phyloP scores from a whole-genome alignment of 495 filamentous ascomycete genomes.

The Penicillium pancosmium region DNA sequence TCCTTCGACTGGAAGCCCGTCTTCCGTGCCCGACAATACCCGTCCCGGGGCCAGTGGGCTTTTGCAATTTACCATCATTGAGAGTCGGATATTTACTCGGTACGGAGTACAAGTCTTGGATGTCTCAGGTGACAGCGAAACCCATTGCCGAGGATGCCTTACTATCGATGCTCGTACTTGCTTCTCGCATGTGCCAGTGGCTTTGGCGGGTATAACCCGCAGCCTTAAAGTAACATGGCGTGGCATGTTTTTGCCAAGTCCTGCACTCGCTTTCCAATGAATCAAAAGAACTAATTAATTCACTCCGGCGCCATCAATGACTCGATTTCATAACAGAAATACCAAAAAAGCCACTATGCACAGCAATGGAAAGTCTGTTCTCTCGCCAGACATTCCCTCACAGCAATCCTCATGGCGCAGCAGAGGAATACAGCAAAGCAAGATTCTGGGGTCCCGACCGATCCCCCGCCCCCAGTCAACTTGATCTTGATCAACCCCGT shows the following conservation, averaged over 20 bases:
- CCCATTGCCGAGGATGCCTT: background rate
- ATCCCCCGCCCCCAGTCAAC: background rate
- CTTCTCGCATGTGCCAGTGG: background rate
- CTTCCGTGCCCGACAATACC: no score
- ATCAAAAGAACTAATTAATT: background rate
- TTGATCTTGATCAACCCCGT: background rate
- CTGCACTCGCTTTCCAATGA: background rate
- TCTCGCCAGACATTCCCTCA: background rate
- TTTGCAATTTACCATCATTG: no score
- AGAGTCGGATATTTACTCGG: background rate
- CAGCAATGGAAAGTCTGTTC: background rate
- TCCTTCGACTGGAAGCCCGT: no score
- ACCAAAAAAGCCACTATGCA: background rate
- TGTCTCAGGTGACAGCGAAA: background rate
- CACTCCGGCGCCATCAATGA: background rate
- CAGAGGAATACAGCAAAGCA: background rate
- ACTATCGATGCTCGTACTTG: background rate
- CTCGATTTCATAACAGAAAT: background rate
- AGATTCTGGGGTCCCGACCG: background rate
- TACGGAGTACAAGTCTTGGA: background rate
- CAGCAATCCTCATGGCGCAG: background rate
- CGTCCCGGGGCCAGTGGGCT: no score
- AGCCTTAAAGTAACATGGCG: background rate
- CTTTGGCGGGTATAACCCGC: background rate
- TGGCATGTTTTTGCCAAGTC: no score